These are phyloP conservation scores for Mangifera indica DNA, from an alignment of 345 rosid species.

Conservation along the genomic window DNA sequence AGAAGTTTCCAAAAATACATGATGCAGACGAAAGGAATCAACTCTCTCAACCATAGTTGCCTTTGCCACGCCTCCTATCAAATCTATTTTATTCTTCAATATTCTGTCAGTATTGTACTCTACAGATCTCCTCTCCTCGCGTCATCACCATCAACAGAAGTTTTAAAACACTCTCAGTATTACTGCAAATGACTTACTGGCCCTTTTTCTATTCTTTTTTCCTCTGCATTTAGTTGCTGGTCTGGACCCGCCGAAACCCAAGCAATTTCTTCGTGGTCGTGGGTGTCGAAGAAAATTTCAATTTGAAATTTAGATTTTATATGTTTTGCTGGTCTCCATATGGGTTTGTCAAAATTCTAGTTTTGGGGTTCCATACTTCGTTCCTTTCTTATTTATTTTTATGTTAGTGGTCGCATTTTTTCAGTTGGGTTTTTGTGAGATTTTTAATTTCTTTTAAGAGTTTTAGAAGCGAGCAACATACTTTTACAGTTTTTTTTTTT, in stretches of 20 bases:
- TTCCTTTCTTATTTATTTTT: not conserved
- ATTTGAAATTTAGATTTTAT: conserved; percentile 28
- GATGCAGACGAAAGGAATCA: too few relatives aligned
- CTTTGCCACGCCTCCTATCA: not conserved
- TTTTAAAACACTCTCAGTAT: too few relatives aligned
- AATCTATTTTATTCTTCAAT: conserved; percentile 7
- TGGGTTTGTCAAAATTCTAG: conserved; percentile 19
- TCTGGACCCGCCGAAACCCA: conserved; percentile 10
- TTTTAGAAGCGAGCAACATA: not conserved
- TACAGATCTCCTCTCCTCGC: conserved; percentile 6
- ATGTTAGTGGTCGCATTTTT: conserved; percentile 6
- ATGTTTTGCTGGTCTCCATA: conserved; percentile 3
- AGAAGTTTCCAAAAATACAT: too few relatives aligned
- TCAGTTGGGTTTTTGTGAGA: conserved; percentile 16
- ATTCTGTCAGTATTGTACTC: not conserved
- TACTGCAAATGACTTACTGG: not conserved
- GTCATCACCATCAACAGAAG: conserved; percentile 1
- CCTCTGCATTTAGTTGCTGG: conserved; percentile 2
- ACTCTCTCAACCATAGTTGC: too few relatives aligned
- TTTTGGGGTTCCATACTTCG: not conserved
- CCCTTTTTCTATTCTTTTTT: not conserved
- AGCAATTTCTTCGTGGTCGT: conserved; percentile 14
- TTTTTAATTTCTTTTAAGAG: conserved; percentile 16
- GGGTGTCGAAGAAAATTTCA: conserved; percentile 25
- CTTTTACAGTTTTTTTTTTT: not conserved